Evolutionary conservation across 176 grass and related monocot genomes (phyloP).

Genomic region (Carex pumila): DNA sequence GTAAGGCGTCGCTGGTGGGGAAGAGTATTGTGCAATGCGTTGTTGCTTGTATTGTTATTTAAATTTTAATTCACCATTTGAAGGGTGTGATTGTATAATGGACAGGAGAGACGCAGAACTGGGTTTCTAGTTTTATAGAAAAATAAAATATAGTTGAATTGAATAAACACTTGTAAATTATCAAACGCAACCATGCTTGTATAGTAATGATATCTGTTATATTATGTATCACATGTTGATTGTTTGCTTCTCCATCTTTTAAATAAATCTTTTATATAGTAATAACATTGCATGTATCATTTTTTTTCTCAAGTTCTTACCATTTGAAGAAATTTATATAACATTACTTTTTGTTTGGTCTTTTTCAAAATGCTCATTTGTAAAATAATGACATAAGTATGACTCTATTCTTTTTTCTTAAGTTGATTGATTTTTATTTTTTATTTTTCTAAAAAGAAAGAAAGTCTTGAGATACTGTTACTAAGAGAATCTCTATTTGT

Average conservation of each 20-base stretch:
- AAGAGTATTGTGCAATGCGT: background rate
- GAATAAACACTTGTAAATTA: conserved; percentile 7
- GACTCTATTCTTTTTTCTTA: too few species aligned
- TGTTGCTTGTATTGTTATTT: background rate
- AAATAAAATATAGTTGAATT: background rate
- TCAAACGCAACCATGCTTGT: background rate
- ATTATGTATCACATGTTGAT: background rate
- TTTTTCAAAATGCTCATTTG: too few species aligned
- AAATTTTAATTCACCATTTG: background rate
- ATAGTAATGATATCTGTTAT: background rate
- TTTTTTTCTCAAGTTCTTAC: too few species aligned
- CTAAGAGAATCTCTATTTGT: too few species aligned
- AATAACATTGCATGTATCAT: too few species aligned
- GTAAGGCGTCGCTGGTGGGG: conserved; percentile 47
- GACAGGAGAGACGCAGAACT: background rate
- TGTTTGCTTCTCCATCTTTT: background rate
- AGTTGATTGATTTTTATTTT: too few species aligned
- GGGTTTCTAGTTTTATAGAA: background rate
- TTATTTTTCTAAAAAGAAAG: too few species aligned
- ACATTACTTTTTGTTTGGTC: too few species aligned
- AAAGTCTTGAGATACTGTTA: too few species aligned
- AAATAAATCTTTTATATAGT: background rate
- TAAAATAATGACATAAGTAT: too few species aligned
- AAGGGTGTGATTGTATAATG: background rate
- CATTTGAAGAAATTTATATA: too few species aligned